Conservation (phyloP, 306 rosid species). For the Alnus rubra region DNA sequence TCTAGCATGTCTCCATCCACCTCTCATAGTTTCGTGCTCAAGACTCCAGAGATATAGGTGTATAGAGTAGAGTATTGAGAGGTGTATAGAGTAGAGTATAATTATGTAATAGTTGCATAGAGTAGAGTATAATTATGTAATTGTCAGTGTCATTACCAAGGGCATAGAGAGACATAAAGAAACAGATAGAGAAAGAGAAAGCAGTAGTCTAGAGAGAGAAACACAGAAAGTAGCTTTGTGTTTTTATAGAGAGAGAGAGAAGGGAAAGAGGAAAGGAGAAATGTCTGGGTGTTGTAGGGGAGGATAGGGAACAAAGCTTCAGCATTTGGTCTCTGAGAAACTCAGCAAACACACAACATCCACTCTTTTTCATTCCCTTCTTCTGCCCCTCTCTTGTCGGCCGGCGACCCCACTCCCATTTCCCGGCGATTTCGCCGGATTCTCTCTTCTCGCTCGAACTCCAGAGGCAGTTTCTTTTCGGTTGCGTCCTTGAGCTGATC, state of each 20-base stretch:
- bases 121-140: background rate
- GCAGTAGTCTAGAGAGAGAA: background rate
- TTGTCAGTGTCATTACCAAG: background rate
- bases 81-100: too few species aligned
- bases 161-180: constrained; percentile 11
- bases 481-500: constrained; percentile 28
- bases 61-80: too few species aligned
- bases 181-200: background rate
- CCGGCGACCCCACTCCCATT: background rate
- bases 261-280: constrained; percentile 8
- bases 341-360: constrained; percentile 28
- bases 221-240: background rate
- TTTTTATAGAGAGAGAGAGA: constrained; percentile 3
- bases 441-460: background rate
- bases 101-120: too few species aligned
- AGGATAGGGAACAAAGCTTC: constrained; percentile 51
- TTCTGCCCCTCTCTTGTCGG: constrained; percentile 16
- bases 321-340: constrained; percentile 55
- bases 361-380: constrained; percentile 27
- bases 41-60: too few species aligned
- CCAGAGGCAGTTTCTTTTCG: constrained; percentile 1
- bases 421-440: constrained; percentile 30
- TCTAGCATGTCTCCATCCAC: too few species aligned
- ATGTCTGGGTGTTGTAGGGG: constrained; percentile 53
- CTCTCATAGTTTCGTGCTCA: too few species aligned